Percentiles rank a stretch among this genome's conserved stretches.
Evolutionary conservation across 192 early-diverging fungal species (phyloP).

Genomic region (Geosiphon pyriformis): DNA sequence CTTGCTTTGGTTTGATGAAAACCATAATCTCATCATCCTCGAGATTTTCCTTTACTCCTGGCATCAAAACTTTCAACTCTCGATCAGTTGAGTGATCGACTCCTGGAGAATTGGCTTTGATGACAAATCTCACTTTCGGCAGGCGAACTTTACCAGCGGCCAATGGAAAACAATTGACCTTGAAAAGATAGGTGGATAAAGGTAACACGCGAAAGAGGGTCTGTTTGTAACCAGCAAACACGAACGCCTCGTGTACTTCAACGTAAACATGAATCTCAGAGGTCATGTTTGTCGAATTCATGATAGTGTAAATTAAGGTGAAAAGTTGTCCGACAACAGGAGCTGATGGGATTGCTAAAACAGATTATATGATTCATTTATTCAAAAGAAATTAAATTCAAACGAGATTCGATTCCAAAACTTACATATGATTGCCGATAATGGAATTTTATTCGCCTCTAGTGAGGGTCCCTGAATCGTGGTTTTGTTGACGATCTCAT

Average conservation of each 20-base stretch:
- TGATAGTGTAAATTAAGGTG: slow-evolving; percentile 52
- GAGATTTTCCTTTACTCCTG: slow-evolving; percentile 6
- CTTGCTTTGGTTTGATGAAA: slow-evolving; percentile 16
- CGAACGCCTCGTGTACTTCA: slow-evolving; percentile 67
- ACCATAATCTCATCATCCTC: slow-evolving; percentile 17
- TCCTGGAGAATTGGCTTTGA: slow-evolving; percentile 20
- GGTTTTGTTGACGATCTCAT: neutral
- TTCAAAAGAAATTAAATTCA: neutral
- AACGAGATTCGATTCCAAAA: neutral
- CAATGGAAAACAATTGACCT: slow-evolving; percentile 60
- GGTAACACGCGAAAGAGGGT: slow-evolving; percentile 53
- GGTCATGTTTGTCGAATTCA: slow-evolving; percentile 52
- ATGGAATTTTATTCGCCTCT: neutral
- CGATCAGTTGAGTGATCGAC: neutral
- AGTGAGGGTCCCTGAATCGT: slow-evolving; percentile 2
- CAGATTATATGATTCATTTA: neutral
- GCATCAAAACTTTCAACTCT: neutral
- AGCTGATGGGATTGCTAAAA: slow-evolving; percentile 52
- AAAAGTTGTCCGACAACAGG: slow-evolving; percentile 53
- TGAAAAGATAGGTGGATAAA: slow-evolving; percentile 39
- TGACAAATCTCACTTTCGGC: slow-evolving; percentile 47
- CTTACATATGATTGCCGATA: slow-evolving; percentile 6
- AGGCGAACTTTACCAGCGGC: slow-evolving; percentile 48
- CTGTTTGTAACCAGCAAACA: slow-evolving; percentile 70
- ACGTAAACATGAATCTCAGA: slow-evolving; percentile 52